Evolutionary conservation across 768 basidiomycete genomes (phyloP), one percentile per base, ranked within the genome.

Genomic region (Tylopilus subfusipes): DNA sequence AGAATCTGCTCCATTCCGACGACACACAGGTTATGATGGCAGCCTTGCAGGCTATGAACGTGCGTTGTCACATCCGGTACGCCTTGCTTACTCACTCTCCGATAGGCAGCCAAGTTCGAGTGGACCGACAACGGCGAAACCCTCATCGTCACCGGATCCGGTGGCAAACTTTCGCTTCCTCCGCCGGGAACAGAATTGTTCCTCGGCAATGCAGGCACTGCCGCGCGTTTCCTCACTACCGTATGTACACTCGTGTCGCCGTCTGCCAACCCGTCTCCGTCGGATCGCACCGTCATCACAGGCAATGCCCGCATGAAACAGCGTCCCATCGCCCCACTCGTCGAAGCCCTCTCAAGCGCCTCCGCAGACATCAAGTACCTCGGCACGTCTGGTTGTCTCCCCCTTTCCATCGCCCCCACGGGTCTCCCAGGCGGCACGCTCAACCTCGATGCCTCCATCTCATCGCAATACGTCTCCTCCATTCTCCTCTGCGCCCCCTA

Each of bases 21-120:
- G 96, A 99, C 67, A 99, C 97, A 0, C 93, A 95, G 61, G 96
- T 99, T 50, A 99, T 99, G 96, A 98, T 98, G 94, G 78, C 86
- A 4, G 96, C 95, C 33, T 78, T 98, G 30, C 75, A 83, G 39
- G 92, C 93, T 51, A 82, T 99, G 57, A 87, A 94, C 77, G 92
- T 89, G 52, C 34, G 27, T 42, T 14, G n/a, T 42, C 50, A 14
- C 31, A 16, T 29, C 43, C 16, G 39, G 30, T 50, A 42, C 13
- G 27, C 43, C 4, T 36, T 27, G 4, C 34, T 0, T 53, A 2
- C 51, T 44, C 53, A 60, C 25, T 19, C 38, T 43, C 19, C 24
- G 6, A 46, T 58, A 93, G 90, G 96, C 96, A 44, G 96, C 97
- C 11, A 82, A 75, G 43, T 99, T 98, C 67, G 76, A 82, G 19